A percentile compares a stretch with the other conserved stretches of the same genome.
phyloP scores from a whole-genome alignment of 148 eudicot genomes.

The Bassia scoparia region DNA sequence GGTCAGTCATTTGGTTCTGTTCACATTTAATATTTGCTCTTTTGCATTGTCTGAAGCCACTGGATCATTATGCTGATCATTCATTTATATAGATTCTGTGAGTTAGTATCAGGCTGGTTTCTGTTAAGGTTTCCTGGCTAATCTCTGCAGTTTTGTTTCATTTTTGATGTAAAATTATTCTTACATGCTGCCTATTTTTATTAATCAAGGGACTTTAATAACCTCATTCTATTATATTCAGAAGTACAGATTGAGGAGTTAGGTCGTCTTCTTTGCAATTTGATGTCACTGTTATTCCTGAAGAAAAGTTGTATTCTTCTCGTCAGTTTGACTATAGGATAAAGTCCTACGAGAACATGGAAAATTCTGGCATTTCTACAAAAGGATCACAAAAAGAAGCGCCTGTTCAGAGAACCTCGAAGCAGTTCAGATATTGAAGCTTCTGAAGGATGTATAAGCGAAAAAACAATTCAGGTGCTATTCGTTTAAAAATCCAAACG shows the following conservation, averaged over 20 bases:
- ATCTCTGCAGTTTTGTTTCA: too few relatives aligned
- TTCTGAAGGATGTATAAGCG: constrained; percentile 76
- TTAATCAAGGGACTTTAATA: too few relatives aligned
- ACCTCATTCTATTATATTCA: too few relatives aligned
- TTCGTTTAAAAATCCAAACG: constrained; percentile 26
- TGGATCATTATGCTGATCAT: neutral
- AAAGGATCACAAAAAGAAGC: constrained; percentile 67
- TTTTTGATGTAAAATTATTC: too few relatives aligned
- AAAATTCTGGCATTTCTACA: constrained; percentile 69
- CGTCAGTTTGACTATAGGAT: constrained; percentile 89
- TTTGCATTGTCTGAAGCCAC: neutral
- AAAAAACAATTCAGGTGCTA: constrained; percentile 49
- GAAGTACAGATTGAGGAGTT: constrained; percentile 68
- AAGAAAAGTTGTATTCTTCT: constrained; percentile 77
- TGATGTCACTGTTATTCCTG: constrained; percentile 72
- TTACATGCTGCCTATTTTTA: too few relatives aligned
- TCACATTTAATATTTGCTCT: neutral
- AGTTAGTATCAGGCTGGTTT: neutral
- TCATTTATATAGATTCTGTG: neutral
- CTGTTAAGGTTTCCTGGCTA: neutral
- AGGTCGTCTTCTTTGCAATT: constrained; percentile 79
- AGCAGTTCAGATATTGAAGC: constrained; percentile 62
- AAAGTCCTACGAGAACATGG: constrained; percentile 66
- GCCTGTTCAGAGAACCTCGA: constrained; percentile 80
- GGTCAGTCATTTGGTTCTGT: constrained; percentile 37